phyloP scores from a whole-genome alignment of 768 basidiomycete genomes.

The Serendipita sp. region DNA sequence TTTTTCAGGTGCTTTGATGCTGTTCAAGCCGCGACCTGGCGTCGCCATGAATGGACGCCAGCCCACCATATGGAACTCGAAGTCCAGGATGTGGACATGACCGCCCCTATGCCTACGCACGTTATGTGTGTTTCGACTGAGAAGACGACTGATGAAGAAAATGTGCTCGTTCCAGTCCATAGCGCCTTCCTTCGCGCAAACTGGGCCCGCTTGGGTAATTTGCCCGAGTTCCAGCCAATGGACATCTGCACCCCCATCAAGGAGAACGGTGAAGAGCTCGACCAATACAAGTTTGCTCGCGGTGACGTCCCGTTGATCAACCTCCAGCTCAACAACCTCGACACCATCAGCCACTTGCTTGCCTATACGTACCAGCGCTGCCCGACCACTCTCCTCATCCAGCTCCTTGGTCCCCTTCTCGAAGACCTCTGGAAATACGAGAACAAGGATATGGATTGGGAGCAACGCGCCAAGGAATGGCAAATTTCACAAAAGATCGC shows the following conservation, averaged over 20 bases:
- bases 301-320: background rate
- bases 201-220: background rate
- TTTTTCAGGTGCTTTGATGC: background rate
- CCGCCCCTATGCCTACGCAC: background rate
- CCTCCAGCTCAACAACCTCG: background rate
- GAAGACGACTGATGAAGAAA: background rate
- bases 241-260: conserved; percentile 1
- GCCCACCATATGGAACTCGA: background rate
- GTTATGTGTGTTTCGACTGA: background rate
- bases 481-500: background rate
- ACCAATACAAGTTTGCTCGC: background rate
- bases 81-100: background rate
- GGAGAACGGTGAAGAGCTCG: background rate
- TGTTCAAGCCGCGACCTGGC: background rate
- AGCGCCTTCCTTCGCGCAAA: background rate
- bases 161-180: background rate
- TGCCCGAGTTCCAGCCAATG: background rate
- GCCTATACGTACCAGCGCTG: background rate
- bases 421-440: background rate
- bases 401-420: background rate
- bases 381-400: background rate
- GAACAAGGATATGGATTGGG: background rate
- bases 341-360: background rate
- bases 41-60: background rate
- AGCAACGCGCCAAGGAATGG: background rate